These are phyloP conservation scores for Nitzschia palea DNA, from an alignment of 108 stramenopile genomes.

Conservation along the genomic window DNA sequence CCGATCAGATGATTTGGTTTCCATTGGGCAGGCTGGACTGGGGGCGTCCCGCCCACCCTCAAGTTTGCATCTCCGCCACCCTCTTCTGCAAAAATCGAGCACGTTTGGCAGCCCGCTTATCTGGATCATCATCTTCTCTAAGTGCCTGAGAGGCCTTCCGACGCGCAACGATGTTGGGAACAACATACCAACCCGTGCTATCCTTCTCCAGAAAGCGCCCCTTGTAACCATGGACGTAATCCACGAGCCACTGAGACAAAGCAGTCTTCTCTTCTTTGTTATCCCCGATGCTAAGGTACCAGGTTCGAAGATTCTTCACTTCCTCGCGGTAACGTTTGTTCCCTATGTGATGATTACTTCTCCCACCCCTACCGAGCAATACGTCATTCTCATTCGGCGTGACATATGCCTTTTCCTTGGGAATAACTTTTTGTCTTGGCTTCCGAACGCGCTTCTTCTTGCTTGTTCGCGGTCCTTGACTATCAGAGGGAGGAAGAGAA, in stretches of 20 bases:
- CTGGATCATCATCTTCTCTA: conserved; percentile 49
- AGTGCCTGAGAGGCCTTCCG: conserved; percentile 52
- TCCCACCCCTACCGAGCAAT: conserved; percentile 45
- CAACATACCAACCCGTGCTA: conserved; percentile 25
- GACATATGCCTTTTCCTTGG: conserved; percentile 29
- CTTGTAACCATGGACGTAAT: conserved; percentile 26
- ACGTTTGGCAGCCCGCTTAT: conserved; percentile 41
- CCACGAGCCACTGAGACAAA: conserved; percentile 39
- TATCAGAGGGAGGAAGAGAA: not conserved
- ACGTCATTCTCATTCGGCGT: conserved; percentile 33
- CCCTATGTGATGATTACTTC: conserved; percentile 50
- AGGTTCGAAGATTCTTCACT: conserved; percentile 26
- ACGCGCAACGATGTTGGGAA: conserved; percentile 40
- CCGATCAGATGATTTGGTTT: too few species aligned
- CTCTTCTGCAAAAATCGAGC: conserved; percentile 29
- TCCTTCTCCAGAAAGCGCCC: conserved; percentile 56
- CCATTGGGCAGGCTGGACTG: too few species aligned
- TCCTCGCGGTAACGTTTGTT: conserved; percentile 48
- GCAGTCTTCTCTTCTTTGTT: conserved; percentile 49
- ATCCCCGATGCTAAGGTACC: conserved; percentile 28
- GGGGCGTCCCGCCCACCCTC: too few species aligned
- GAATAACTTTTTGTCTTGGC: conserved; percentile 32
- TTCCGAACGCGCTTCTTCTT: conserved; percentile 36
- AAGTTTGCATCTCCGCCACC: too few species aligned
- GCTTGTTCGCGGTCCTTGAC: not conserved